Evolutionary conservation across 768 basidiomycete genomes (phyloP).

Genomic region (Termitomyces sp.): DNA sequence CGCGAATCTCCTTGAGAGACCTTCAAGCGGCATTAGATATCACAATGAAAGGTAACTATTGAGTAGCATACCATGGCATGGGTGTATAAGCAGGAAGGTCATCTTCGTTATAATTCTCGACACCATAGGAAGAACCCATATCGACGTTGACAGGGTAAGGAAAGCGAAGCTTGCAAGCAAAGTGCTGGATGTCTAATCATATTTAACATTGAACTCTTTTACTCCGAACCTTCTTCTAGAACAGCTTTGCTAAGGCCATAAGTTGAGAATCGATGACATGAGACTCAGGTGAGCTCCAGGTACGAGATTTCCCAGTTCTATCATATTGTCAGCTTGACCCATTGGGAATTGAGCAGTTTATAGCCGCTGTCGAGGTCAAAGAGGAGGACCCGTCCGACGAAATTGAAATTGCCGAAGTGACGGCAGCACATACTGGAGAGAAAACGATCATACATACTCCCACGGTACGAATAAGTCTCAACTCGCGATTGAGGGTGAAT

Average conservation of each 20-base stretch:
- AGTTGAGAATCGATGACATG: constrained; percentile 1
- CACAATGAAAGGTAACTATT: not conserved
- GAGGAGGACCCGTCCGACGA: constrained; percentile 1
- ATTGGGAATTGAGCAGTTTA: constrained; percentile 2
- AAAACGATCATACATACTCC: not conserved
- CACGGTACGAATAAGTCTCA: not conserved
- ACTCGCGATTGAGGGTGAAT: not conserved
- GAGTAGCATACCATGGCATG: constrained; percentile 36
- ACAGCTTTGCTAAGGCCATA: not conserved
- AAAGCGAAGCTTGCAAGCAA: not conserved
- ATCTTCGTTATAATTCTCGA: constrained; percentile 30
- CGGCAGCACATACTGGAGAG: not conserved
- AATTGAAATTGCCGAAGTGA: not conserved
- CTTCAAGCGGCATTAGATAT: constrained; percentile 17
- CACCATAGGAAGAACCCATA: constrained; percentile 9
- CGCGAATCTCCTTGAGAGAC: constrained; percentile 46
- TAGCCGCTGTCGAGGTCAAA: not conserved
- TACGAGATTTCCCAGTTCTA: not conserved
- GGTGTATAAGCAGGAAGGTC: constrained; percentile 37
- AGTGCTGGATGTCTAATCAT: not conserved
- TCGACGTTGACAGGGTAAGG: constrained; percentile 6
- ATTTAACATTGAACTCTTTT: constrained; percentile 9
- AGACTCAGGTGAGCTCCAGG: constrained; percentile 13
- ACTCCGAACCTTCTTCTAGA: constrained; percentile 7
- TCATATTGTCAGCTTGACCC: constrained; percentile 5